Evolutionary conservation across 768 basidiomycete genomes (phyloP).

Genomic region (Lentinula edodes): DNA sequence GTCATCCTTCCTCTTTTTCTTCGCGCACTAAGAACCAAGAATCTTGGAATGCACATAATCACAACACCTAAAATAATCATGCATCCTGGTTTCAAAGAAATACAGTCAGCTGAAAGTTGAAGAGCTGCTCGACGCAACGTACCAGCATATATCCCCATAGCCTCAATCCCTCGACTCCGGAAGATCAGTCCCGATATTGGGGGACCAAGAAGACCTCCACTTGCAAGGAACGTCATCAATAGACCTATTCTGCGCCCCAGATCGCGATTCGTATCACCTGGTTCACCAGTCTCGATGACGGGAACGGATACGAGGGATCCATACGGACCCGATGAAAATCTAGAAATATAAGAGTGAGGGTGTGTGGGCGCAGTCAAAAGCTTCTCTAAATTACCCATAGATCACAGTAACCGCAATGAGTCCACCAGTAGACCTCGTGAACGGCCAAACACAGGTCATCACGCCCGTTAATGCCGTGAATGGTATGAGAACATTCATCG

Average conservation of each 20-base stretch:
- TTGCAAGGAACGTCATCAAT: constrained; percentile 26
- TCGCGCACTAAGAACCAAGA: background rate
- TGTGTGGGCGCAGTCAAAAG: background rate
- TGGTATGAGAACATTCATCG: constrained; percentile 65
- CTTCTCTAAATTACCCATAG: constrained; percentile 26
- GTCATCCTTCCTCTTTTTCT: background rate
- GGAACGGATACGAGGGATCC: constrained; percentile 25
- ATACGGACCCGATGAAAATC: constrained; percentile 29
- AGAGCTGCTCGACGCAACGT: background rate
- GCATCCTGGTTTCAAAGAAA: background rate
- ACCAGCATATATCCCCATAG: constrained; percentile 30
- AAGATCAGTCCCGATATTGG: constrained; percentile 37
- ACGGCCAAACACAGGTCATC: constrained; percentile 42
- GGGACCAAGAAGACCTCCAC: constrained; percentile 33
- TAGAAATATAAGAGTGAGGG: constrained; percentile 3
- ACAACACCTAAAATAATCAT: background rate
- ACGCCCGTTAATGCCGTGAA: constrained; percentile 39
- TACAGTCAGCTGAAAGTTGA: background rate
- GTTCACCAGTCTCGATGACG: constrained; percentile 14
- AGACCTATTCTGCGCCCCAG: constrained; percentile 32
- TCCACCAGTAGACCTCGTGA: constrained; percentile 18
- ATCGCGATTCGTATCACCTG: constrained; percentile 17
- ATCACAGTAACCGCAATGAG: constrained; percentile 29
- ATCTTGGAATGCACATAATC: constrained; percentile 1
- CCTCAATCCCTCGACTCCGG: constrained; percentile 20